Base-by-base conservation (phyloP, 1,284 basidiomycete genomes). In the Ceratobasidium sp. region DNA sequence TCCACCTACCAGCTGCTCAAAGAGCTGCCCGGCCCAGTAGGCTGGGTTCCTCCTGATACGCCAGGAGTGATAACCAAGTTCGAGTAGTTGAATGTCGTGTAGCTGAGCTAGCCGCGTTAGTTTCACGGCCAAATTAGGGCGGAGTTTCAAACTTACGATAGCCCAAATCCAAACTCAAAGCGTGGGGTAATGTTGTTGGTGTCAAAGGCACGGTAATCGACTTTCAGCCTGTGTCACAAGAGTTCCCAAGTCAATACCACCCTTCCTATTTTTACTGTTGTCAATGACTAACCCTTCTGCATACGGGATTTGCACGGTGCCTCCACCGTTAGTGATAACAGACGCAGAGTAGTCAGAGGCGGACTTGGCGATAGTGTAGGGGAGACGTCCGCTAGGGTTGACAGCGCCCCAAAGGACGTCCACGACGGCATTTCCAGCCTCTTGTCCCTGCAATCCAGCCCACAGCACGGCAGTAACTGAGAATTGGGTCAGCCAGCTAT, bases 101-200 rank as follows among this genome's bases (percentile, higher is more conserved):
- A 86, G 40, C 80, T 82, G 28, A 58, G 14, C 2, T 40, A 48
- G 40, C 18, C 7, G 42, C 28, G 18, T 30, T 42, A 28, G 25
- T 28, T 12, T 21, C 48, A 23, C 3, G 25, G n/a, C 6, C 21
- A 3, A 12, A 38, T 38, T 18, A 53, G 9, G 16, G 16, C 16
- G 23, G 33, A 44, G n/a, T 23, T n/a, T 21, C 9, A 38, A 16
- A 59, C 66, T 59, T 42, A 70, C 67, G 67, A 70, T 80, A 82
- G 81, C 0, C 94, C 94, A 79, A 87, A 94, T 0, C 94, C 94
- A 78, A 95, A 95, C 77, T 90, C 88, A 78, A 79, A 86, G 28
- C 82, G 77, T 1, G 83, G 83, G 11, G 78, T 78, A 59, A 83
- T 82, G 59, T 79, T 62, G 30, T 74, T 74, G 63, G 86, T 83